Conservation (phyloP, 495 filamentous ascomycete genomes). For the Penicillium malachiteum region DNA sequence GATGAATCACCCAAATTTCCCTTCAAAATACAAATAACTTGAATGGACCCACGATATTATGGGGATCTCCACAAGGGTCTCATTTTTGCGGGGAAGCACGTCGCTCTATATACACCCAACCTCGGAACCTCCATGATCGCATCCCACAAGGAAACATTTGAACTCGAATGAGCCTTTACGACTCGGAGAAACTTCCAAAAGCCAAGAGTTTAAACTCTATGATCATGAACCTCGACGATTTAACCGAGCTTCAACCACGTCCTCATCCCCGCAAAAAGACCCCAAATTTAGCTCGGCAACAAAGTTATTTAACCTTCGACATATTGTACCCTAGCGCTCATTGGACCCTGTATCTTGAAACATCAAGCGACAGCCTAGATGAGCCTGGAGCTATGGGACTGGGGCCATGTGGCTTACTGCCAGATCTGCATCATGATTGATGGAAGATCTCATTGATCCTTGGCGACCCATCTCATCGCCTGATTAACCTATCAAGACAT, state of each 20-base stretch:
- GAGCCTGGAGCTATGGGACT: conserved; percentile 5
- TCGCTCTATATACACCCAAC: conserved; percentile 3
- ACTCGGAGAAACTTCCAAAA: background rate
- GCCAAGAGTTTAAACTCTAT: background rate
- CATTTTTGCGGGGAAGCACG: conserved; percentile 1
- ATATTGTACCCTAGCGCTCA: background rate
- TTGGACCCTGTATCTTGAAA: background rate
- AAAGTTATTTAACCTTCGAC: conserved; percentile 1
- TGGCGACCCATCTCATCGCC: background rate
- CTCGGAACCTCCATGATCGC: background rate
- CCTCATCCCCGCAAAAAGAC: background rate
- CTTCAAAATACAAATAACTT: background rate
- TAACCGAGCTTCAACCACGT: background rate
- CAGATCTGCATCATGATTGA: conserved; percentile 30
- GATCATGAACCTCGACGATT: background rate
- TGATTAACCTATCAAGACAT: background rate
- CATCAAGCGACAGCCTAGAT: background rate
- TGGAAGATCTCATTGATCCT: conserved; percentile 25
- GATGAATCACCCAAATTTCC: conserved; percentile 6
- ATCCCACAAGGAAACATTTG: too few species aligned
- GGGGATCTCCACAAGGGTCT: conserved; percentile 22
- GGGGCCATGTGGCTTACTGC: background rate
- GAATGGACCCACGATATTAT: conserved; percentile 15
- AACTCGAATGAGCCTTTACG: background rate
- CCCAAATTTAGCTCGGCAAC: background rate